These are phyloP conservation scores for Fistulinella prunicolor DNA, from an alignment of 768 basidiomycete genomes.

Conservation along the genomic window DNA sequence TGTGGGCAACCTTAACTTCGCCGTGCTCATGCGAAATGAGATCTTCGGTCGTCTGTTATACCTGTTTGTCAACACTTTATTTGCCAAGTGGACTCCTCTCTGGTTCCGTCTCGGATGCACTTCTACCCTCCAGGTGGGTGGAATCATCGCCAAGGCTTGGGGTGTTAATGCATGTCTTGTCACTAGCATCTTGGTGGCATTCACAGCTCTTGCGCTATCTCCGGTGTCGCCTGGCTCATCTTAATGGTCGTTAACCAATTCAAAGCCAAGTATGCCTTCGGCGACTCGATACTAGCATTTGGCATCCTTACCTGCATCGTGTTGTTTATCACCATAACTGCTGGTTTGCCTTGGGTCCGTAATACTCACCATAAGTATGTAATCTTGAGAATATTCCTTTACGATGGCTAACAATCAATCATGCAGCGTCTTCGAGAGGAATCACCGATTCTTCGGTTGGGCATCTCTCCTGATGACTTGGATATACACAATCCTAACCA, in stretches of 20 bases:
- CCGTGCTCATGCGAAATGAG: constrained; percentile 79
- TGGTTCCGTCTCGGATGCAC: constrained; percentile 72
- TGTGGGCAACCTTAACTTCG: constrained; percentile 67
- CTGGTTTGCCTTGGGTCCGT: constrained; percentile 77
- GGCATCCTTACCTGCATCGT: constrained; percentile 58
- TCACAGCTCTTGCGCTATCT: constrained; percentile 71
- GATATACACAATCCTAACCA: constrained; percentile 65
- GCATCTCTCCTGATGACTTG: constrained; percentile 54
- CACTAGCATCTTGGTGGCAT: constrained; percentile 73
- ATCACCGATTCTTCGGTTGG: constrained; percentile 81
- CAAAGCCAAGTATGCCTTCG: constrained; percentile 45
- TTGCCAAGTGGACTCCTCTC: constrained; percentile 82
- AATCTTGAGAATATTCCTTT: background rate
- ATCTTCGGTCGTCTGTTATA: constrained; percentile 78
- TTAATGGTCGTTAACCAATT: constrained; percentile 60
- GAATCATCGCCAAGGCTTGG: background rate
- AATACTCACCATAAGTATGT: constrained; percentile 79
- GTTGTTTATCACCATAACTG: constrained; percentile 56
- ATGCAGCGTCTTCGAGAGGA: constrained; percentile 69
- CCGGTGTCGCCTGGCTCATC: constrained; percentile 68
- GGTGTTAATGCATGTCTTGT: constrained; percentile 7
- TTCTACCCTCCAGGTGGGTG: constrained; percentile 59
- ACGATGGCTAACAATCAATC: background rate
- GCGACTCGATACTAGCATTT: constrained; percentile 56
- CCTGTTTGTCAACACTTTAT: constrained; percentile 63